Evolutionary conservation across 305 asterid species (phyloP), one percentile per base, ranked within the genome.

Genomic region (Fraxinus baroniana): DNA sequence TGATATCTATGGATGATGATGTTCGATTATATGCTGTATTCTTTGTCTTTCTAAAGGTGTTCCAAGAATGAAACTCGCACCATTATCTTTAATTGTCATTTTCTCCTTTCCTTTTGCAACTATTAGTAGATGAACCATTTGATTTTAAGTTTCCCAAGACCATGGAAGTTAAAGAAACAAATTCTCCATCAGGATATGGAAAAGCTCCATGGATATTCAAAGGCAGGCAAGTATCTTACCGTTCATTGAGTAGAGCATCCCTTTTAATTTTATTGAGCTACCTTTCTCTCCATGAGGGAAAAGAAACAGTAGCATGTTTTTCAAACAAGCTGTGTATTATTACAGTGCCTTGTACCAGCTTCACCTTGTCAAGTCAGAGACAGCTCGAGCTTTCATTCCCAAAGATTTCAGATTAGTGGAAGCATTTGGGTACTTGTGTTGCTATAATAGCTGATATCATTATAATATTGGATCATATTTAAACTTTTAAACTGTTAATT

Each of bases 351-450:
- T 94, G 82, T 96, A 93, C 92, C 99, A 96, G 90, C 91, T 94
- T 71, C 99, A 96, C 92, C 98, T 96, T 64, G 99, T 96, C 39
- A 96, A 96, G 86, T 92, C 98, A 44, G 94, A 93, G 83, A 94
- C 94, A 6, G 99, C 99, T 84, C 94, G 97, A 87, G 93, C 95
- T 84, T 90, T 94, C 88, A 87, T 96, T 82, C 99, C 99, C n/a
- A 94, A 93, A 82, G 99, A 93, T 80, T 90, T 94, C 91, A 90
- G 81, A 92, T 85, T 96, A 87, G 98, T 94, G 60, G 97, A 94
- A 89, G 99, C 97, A 22, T 96, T 96, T 79, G 98, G 99, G 98
- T 96, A 91, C 62, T 62, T 66, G 32, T 66, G n/a, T 7, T 79
- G 37, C 52, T 84, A 52, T 81, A 70, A 49, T 33, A 35, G 39